Conservation (phyloP, 331 rosid genomes). For the Malus hybrid region DNA sequence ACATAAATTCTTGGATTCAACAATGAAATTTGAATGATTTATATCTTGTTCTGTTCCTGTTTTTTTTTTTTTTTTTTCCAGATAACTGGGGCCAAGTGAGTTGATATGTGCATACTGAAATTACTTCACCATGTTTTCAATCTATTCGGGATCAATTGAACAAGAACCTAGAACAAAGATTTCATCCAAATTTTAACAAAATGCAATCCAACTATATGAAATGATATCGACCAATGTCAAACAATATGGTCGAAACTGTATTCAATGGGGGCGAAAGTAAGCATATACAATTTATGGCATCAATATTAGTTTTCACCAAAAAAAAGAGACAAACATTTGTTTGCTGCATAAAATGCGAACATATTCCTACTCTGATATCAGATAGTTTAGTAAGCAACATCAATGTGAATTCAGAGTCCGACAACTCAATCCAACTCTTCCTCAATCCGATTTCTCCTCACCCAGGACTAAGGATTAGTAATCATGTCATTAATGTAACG, state of each 20-base stretch:
- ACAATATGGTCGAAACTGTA: not conserved
- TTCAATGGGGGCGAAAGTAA: not conserved
- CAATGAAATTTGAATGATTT: constrained; percentile 6
- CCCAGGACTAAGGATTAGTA: no score
- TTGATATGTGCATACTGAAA: not conserved
- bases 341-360: no score
- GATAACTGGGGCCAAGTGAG: not conserved
- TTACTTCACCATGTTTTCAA: not conserved
- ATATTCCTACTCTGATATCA: no score
- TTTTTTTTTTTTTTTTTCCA: not conserved
- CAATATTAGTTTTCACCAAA: no score
- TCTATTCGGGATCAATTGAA: not conserved
- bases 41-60: not conserved
- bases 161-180: not conserved
- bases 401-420: no score
- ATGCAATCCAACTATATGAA: not conserved
- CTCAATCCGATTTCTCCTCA: no score
- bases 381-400: no score
- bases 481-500: no score
- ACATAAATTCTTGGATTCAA: constrained; percentile 24
- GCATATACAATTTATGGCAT: no score
- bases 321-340: no score
- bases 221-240: not conserved
- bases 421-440: no score
- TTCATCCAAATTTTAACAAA: no score